phyloP scores from a whole-genome alignment of 805 yeast genomes.

The Zygosaccharomyces pseudorouxii region DNA sequence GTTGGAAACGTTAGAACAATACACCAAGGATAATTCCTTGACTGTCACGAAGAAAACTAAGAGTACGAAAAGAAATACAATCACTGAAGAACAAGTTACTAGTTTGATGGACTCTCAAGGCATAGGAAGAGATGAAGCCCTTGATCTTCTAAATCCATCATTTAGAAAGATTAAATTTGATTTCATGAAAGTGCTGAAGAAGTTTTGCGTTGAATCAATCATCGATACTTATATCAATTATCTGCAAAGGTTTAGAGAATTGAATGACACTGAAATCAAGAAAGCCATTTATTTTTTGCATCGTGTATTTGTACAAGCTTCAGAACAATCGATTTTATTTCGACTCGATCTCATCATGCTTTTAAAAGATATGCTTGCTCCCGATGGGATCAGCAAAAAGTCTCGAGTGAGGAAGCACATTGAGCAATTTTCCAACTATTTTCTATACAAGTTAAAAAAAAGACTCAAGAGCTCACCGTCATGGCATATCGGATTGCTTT shows the following conservation, averaged over 20 bases:
- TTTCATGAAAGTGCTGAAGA: constrained; percentile 22
- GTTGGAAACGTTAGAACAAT: constrained; percentile 62
- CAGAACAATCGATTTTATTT: constrained; percentile 52
- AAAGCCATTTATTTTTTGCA: constrained; percentile 67
- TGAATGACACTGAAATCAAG: constrained; percentile 56
- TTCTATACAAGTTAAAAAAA: constrained; percentile 52
- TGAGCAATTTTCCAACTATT: constrained; percentile 60
- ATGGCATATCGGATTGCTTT: constrained; percentile 59
- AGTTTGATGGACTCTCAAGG: constrained; percentile 35
- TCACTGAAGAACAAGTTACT: constrained; percentile 34
- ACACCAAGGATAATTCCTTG: constrained; percentile 48
- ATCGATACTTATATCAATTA: constrained; percentile 63
- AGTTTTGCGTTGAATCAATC: constrained; percentile 44
- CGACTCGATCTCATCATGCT: constrained; percentile 70
- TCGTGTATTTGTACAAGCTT: constrained; percentile 58
- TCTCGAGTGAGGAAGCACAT: constrained; percentile 53
- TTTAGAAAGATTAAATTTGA: constrained; percentile 17
- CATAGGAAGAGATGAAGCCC: constrained; percentile 31
- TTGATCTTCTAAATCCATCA: constrained; percentile 25
- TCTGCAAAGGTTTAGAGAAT: constrained; percentile 56
- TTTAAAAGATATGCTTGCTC: constrained; percentile 50
- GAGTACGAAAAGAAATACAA: constrained; percentile 21
- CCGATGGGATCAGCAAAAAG: constrained; percentile 44
- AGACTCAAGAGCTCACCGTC: constrained; percentile 48
- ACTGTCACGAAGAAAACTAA: constrained; percentile 45